Evolutionary conservation across 805 yeast species (phyloP), one percentile per base, ranked within the genome.

Genomic region (Monosporozyma servazzii): DNA sequence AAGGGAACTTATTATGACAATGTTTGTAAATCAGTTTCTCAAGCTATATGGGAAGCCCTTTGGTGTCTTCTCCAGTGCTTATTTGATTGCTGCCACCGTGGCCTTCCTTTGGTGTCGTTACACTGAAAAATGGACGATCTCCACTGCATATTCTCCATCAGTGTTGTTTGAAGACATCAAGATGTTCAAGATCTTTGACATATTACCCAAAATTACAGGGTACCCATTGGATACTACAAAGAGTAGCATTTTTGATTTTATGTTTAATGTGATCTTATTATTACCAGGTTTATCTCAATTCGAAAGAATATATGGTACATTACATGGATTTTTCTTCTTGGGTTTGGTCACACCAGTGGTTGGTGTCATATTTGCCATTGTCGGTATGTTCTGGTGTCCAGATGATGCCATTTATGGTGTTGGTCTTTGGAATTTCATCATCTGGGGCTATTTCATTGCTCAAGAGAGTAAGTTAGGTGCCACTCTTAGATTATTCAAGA

Each of bases 401-500:
- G 7, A n/a, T 23, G 25, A 11, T 7, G 13, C 18, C 17, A 11
- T 49, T 11, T n/a, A 7, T 9, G 52, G 52, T 30, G 13, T 49
- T 17, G 20, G 27, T 39, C n/a, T 31, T 21, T 49, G 48, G 45
- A 49, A 37, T 40, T 30, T 11, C 17, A 18, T 45, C 15, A 21
- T 49, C 31, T 44, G 48, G 44, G 44, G 48, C 3, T 49, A 45
- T 23, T 39, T 49, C 18, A 25, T 48, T 36, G 41, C 41, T 15
- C 29, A 29, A 9, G 50, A 48, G 29, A 48, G 50, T 23, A 40
- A 42, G 18, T 36, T 48, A 23, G 50, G 50, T 17, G 41, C 42
- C 9, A 20, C 25, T 23, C 6, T 48, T 3, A 29, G 42, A 25
- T 5, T 48, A 5, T 42, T 31, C 25, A 27, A 18, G 30, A 40